Evolutionary conservation across 2,329 filamentous ascomycete genomes (phyloP).

Genomic region (Cladobotryum protrusum): DNA sequence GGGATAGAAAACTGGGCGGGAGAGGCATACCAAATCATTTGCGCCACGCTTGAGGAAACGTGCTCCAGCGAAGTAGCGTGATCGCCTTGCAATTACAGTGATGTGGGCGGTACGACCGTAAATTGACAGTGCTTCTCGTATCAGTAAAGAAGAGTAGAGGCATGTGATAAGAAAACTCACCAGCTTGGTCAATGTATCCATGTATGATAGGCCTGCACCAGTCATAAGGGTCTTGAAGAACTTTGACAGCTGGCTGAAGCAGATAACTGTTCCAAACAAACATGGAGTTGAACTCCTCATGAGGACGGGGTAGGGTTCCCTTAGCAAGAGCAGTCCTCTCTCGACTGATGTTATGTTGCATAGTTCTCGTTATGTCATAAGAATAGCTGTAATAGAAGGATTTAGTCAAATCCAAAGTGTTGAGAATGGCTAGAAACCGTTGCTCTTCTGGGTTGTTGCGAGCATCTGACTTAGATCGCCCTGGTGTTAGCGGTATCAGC

Average conservation of each 20-base stretch:
- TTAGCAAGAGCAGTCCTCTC: constrained; percentile 67
- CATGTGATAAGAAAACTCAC: constrained; percentile 24
- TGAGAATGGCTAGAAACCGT: constrained; percentile 80
- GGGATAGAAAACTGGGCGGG: not conserved
- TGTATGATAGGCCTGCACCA: constrained; percentile 97
- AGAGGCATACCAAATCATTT: constrained; percentile 61
- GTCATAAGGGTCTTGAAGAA: constrained; percentile 76
- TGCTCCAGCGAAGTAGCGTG: constrained; percentile 88
- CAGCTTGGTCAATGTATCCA: constrained; percentile 88
- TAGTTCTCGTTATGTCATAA: constrained; percentile 86
- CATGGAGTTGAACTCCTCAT: constrained; percentile 79
- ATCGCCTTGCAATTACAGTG: constrained; percentile 86
- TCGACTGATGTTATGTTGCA: constrained; percentile 85
- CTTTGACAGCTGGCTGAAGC: constrained; percentile 63
- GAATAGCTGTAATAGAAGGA: constrained; percentile 99
- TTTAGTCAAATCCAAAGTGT: constrained; percentile 81
- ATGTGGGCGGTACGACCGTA: constrained; percentile 88
- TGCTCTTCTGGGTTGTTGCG: constrained; percentile 74
- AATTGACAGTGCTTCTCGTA: constrained; percentile 57
- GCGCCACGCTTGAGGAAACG: constrained; percentile 90
- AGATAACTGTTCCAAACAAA: constrained; percentile 97
- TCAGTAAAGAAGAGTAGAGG: not conserved
- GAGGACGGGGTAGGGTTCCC: constrained; percentile 52
- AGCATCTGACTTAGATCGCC: constrained; percentile 69
- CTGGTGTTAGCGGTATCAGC: constrained; percentile 76